Conservation (phyloP, 306 rosid species). For the Pachyrhizus erosus region DNA sequence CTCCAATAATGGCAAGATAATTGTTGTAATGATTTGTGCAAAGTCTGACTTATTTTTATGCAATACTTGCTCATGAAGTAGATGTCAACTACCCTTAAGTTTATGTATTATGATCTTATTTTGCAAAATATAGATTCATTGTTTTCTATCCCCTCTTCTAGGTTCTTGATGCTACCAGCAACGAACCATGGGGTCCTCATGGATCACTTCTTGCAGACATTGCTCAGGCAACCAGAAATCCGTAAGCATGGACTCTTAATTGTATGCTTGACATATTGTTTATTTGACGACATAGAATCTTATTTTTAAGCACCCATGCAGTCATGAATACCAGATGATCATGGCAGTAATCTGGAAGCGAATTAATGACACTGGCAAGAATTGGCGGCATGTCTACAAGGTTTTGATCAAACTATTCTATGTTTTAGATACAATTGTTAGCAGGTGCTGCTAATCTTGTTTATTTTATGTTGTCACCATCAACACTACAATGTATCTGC, state of each 20-base stretch:
- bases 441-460: conserved; percentile 17
- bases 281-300: conserved; percentile 36
- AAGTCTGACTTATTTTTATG: conserved; percentile 8
- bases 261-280: conserved; percentile 39
- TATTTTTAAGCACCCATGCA: conserved; percentile 54
- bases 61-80: conserved; percentile 1
- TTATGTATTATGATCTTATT: conserved; percentile 2
- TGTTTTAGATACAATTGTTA: conserved; percentile 32
- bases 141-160: conserved; percentile 37
- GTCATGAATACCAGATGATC: conserved; percentile 97
- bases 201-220: conserved; percentile 97
- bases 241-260: conserved; percentile 59
- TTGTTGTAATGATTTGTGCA: conserved; percentile 1
- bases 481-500: conserved; percentile 9
- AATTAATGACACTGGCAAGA: conserved; percentile 96
- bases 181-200: conserved; percentile 99
- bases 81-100: background rate
- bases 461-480: conserved; percentile 1
- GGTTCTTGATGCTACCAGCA: conserved; percentile 99
- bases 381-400: conserved; percentile 99
- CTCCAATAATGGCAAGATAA: background rate
- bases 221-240: conserved; percentile 88
- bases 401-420: conserved; percentile 47
- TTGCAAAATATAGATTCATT: conserved; percentile 9
- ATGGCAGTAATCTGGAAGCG: conserved; percentile 97